Base-by-base conservation (phyloP, 768 basidiomycete genomes). In the Termitomyces sp. region DNA sequence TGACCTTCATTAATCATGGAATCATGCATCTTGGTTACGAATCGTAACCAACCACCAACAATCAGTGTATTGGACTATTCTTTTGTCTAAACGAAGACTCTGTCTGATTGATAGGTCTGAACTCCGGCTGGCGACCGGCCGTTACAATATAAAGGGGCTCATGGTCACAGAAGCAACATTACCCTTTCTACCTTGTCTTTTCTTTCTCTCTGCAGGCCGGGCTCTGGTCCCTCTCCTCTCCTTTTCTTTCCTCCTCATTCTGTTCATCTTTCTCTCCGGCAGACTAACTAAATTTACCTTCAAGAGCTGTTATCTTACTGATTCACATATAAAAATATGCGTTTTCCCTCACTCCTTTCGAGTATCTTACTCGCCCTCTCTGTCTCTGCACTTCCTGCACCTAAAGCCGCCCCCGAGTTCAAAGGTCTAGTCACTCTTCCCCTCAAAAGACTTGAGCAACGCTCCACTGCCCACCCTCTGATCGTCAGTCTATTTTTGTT, bases 311-410 rank as follows among this genome's bases (percentile, higher is more conserved):
- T 63, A 63, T 54, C 52, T 61, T 66, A 50, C 59, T 65, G 63
- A 62, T 62, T 34, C 40, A 60, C 31, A 50, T 54, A 63, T 29
- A 57, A 48, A 25, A 73, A 67, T 65, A 90, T 91, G 88, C 82
- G 83, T 65, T 75, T 88, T 65, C 74, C 79, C 60, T 62, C 81
- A 63, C 77, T 90, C 65, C 76, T 86, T 61, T 79, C 81, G 64
- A 81, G 78, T 71, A 65, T 89, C 61, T 68, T 85, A 50, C 64
- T 81, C 54, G 73, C 77, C 59, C 68, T 80, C 42, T 75, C 76
- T 57, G 72, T 69, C 59, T 68, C 70, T 54, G 84, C 84, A 42
- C 70, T 74, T 11, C 84, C 84, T 47, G 34, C 74, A 38, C 62
- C 67, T 29, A 73, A 61, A 47, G 42, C 58, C 8, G 40, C 17